Percentiles rank a stretch among this genome's conserved stretches.
Evolutionary conservation across 75 land plant genomes (phyloP).

Genomic region (Azolla pinnata): DNA sequence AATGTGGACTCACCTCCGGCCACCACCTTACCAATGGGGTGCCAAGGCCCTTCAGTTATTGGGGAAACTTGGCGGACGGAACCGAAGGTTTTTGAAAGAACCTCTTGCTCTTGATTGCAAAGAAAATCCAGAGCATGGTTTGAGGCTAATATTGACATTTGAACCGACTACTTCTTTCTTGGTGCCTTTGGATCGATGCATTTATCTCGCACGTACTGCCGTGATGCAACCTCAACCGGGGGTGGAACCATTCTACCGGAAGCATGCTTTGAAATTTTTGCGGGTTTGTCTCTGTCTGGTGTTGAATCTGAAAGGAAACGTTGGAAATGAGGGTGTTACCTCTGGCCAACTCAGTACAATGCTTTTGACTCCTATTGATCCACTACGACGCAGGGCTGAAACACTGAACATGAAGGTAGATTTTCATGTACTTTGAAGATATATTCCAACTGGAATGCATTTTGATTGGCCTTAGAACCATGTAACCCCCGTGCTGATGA

Average conservation of each 20-base stretch:
- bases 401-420: constrained; percentile 70
- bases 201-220: constrained; percentile 76
- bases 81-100: constrained; percentile 89
- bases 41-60: constrained; percentile 80
- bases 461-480: no score
- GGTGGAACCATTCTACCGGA: constrained; percentile 76
- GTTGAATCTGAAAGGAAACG: constrained; percentile 78
- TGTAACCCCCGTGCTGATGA: no score
- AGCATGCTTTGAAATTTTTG: constrained; percentile 83
- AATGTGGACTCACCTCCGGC: constrained; percentile 94
- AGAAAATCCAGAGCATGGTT: constrained; percentile 98
- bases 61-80: constrained; percentile 95
- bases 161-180: constrained; percentile 94
- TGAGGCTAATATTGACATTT: constrained; percentile 90
- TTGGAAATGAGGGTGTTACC: constrained; percentile 59
- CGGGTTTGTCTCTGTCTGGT: constrained; percentile 83
- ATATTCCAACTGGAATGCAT: not conserved
- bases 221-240: constrained; percentile 53
- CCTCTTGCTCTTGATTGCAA: constrained; percentile 94
- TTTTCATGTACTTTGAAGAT: not conserved
- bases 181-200: constrained; percentile 93
- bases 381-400: constrained; percentile 67
- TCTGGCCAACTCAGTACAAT: constrained; percentile 56
- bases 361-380: constrained; percentile 63
- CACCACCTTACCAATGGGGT: constrained; percentile 90